Conservation (phyloP, 805 yeast genomes). For the Wickerhamiella slavikovae region DNA sequence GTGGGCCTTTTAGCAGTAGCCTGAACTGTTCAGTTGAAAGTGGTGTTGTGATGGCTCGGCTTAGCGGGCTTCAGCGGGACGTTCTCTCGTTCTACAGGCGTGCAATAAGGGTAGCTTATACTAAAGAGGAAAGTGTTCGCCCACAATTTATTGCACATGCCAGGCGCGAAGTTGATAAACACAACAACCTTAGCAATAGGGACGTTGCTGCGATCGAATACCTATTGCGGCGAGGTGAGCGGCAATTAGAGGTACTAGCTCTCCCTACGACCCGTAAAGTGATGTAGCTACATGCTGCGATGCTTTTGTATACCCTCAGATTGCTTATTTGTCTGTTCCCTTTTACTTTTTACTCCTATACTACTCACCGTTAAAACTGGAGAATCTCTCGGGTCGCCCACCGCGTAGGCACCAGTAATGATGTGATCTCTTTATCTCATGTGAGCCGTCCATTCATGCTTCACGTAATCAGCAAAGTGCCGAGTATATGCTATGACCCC, state of each 20-base stretch:
- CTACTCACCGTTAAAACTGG: too few relatives aligned
- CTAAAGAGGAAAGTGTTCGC: conserved; percentile 29
- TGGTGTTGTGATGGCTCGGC: conserved; percentile 1
- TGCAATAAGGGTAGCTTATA: conserved; percentile 25
- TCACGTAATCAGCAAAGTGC: too few relatives aligned
- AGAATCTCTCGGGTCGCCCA: too few relatives aligned
- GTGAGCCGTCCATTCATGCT: too few relatives aligned
- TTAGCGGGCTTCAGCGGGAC: conserved; percentile 21
- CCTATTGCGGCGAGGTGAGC: conserved; percentile 53
- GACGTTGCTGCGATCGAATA: conserved; percentile 79
- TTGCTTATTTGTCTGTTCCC: too few relatives aligned
- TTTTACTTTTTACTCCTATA: too few relatives aligned
- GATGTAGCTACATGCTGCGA: conserved; percentile 8
- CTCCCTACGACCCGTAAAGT: conserved; percentile 55
- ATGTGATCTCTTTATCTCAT: too few relatives aligned
- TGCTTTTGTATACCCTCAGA: too few relatives aligned
- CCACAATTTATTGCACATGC: conserved; percentile 26
- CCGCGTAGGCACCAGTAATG: too few relatives aligned
- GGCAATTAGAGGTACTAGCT: conserved; percentile 50
- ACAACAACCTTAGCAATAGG: conserved; percentile 38
- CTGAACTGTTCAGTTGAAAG: too few relatives aligned
- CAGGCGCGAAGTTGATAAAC: conserved; percentile 42
- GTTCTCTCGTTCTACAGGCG: conserved; percentile 27
- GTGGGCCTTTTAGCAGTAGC: too few relatives aligned
- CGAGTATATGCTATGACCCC: too few relatives aligned